These are phyloP conservation scores for Boletus barrowsii DNA, from an alignment of 768 basidiomycete species.

Conservation along the genomic window DNA sequence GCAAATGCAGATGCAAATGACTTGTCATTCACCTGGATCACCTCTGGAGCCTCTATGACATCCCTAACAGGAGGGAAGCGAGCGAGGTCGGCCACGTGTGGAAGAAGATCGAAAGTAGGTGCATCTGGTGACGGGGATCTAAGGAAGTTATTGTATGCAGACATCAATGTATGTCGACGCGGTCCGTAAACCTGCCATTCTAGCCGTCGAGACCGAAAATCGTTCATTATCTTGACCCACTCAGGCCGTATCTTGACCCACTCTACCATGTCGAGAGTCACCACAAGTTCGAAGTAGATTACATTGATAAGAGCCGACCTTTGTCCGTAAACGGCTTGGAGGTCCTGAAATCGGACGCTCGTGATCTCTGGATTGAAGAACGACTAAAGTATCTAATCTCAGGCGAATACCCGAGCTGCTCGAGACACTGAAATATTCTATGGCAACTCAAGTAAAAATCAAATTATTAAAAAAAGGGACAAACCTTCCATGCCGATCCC, in stretches of 20 bases:
- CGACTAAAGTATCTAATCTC: not conserved
- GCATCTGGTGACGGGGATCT: constrained; percentile 1
- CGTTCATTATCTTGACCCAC: constrained; percentile 1
- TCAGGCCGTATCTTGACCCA: constrained; percentile 10
- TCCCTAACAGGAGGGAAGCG: constrained; percentile 8
- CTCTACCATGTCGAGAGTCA: not conserved
- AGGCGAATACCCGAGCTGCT: not conserved
- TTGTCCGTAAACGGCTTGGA: constrained; percentile 6
- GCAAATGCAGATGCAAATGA: constrained; percentile 10
- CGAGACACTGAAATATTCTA: constrained; percentile 11
- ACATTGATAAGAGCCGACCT: not conserved
- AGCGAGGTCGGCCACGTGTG: constrained; percentile 13
- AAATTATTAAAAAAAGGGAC: not conserved
- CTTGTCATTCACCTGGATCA: not conserved
- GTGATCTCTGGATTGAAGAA: fast-evolving
- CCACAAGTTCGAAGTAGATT: not conserved
- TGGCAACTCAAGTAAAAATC: not conserved
- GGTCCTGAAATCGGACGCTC: not conserved
- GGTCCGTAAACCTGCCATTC: not conserved
- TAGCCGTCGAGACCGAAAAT: not conserved
- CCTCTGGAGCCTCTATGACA: constrained; percentile 6
- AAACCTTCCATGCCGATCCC: not conserved
- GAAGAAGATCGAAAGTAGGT: constrained; percentile 6
- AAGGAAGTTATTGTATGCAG: constrained; percentile 9
- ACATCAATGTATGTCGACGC: constrained; percentile 3